Base-by-base conservation (phyloP, 352 stramenopile species). In the Aphanomyces euteiches region DNA sequence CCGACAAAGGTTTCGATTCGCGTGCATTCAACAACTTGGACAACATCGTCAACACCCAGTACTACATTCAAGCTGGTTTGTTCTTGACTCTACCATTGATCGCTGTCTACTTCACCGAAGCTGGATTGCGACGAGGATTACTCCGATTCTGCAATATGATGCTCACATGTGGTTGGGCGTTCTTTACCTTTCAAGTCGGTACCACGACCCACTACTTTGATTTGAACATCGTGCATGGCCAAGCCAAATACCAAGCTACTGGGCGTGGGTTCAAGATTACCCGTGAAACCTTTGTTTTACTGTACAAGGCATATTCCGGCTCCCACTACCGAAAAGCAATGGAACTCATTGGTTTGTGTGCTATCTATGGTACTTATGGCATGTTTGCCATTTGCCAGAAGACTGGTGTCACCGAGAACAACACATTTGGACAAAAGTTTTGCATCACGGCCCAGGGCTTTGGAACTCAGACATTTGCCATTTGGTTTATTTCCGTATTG, bases 191-290 rank as follows among this genome's bases (percentile, higher is more conserved):
- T 70, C 84, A 92, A 79, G 83, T 92, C 19, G 84, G 84, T 67
- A 92, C 84, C 21, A 92, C 83, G 38, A 90, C 89, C 81, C 84
- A 92, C 75, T 92, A 90, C 77, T 92, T 90, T 57, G 83, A 90
- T 53, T 89, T 87, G 73, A 90, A 90, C 71, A 77, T 92, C 41
- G 60, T 92, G 39, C 83, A 90, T 65, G 84, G 84, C 64, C 80
- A 75, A 67, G 84, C 84, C 41, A 87, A 92, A 76, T 92, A 92
- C 72, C 77, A 90, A 68, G 84, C 84, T 10, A 92, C 84, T 1
- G 84, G 84, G 73, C 84, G 84, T 79, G 84, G 84, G 66, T 92
- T 92, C 76, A 92, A 90, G 75, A 92, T 92, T 63, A 90, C 84
- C 40, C 79, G 84, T 70, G 83, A 92, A 72, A 88, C 82, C n/a